Base-by-base conservation (phyloP, 148 eudicot species). In the Cornus suecica region DNA sequence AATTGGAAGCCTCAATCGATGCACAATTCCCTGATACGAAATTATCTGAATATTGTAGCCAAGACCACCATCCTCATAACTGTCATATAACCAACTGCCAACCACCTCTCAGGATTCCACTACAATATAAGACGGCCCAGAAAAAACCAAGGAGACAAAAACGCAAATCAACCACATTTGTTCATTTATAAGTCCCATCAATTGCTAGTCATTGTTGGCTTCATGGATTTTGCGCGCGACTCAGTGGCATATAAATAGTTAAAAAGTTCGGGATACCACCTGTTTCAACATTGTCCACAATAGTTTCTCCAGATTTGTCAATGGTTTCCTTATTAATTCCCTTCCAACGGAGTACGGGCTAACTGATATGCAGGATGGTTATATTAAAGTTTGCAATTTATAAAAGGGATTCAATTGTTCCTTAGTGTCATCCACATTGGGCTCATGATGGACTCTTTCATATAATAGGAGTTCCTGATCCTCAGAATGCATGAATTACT, bases 101-200 rank as follows among this genome's bases (percentile, higher is more conserved):
- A 64, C 88, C 84, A 73, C 54, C 80, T 77, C 51, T 78, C 84
- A 0, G 77, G 4, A 9, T 80, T 60, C 88, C 22, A 88, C 84
- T 58, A 83, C 85, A 51, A 88, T 72, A 70, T 76, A 86, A 11
- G 83, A 88, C 60, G 86, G 76, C 3, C 88, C 87, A 58, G 86
- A 77, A 79, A 88, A 88, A 9, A 89, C 87, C 28, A 86, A 78
- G 0, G 87, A 81, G 26, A 88, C 76, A 45, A 84, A 74, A n/a
- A 80, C 83, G 31, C 88, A 88, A 34, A 89, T 89, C 71, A 88
- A 51, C 90, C 88, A 87, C 90, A 87, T 87, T 4, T 85, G 80
- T 85, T 87, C 85, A 78, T 85, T 87, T 11, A 88, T 85, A 60
- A 88, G 70, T 5, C 87, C 81, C 89, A 88, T 84, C 84, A 88